Conservation (phyloP, 441 rosid species). For the Lepidium campestre region DNA sequence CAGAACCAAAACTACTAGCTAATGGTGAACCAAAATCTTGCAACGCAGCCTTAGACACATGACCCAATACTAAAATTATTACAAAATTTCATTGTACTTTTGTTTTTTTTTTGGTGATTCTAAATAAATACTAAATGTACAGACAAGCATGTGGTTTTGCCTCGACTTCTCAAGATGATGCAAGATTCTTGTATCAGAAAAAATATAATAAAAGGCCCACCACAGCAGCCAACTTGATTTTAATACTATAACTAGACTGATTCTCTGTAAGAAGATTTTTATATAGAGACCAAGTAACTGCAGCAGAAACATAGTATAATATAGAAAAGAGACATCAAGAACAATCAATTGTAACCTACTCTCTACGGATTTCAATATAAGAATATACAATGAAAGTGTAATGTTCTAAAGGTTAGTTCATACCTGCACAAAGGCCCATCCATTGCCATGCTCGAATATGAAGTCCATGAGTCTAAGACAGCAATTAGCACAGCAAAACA, state of each 20-base stretch:
- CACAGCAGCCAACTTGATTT: slow-evolving; percentile 8
- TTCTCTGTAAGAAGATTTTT: slow-evolving; percentile 2
- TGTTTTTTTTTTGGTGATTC: background rate
- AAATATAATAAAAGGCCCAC: slow-evolving; percentile 4
- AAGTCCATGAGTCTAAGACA: slow-evolving; percentile 72
- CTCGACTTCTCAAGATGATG: slow-evolving; percentile 11
- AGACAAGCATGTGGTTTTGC: slow-evolving; percentile 26
- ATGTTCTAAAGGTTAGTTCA: background rate
- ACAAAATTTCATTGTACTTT: background rate
- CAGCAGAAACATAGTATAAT: background rate
- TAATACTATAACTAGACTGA: background rate
- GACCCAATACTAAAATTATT: background rate
- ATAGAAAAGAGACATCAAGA: background rate
- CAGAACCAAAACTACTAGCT: background rate
- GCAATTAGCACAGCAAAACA: slow-evolving; percentile 95
- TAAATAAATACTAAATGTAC: slow-evolving; percentile 1
- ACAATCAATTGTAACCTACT: slow-evolving; percentile 8
- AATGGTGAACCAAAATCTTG: background rate
- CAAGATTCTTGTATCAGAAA: slow-evolving; percentile 20
- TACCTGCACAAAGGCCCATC: slow-evolving; percentile 99
- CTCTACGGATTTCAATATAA: background rate
- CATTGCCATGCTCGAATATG: slow-evolving; percentile 75
- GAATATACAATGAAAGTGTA: background rate
- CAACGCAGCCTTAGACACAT: background rate
- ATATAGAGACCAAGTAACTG: background rate